Evolutionary conservation across 768 basidiomycete genomes (phyloP), one percentile per base, ranked within the genome.

Genomic region (Rickenella mellea): DNA sequence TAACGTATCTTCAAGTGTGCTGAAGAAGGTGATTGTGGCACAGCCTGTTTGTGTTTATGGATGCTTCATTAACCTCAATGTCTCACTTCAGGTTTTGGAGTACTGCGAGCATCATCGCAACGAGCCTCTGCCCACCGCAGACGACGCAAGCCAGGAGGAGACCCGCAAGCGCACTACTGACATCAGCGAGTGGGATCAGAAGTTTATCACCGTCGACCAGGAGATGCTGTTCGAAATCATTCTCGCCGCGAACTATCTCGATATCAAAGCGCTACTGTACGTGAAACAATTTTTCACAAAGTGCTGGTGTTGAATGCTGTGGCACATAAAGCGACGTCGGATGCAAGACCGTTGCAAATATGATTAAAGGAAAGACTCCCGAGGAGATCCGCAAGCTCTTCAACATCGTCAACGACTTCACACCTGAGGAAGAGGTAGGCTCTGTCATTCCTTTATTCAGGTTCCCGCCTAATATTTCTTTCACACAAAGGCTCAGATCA

Each of bases 201-300:
- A 96, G 68, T 97, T 93, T 62, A 93, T 94, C 63, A 83, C 83
- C 32, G 96, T 98, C 46, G 96, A 98, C 71, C 96, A 98, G 66
- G 96, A 98, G 67, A 98, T 98, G 94, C 76, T 99, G 5, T 98
- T 98, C 52, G 96, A 99, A 69, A 99, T 98, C 61, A 99, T 98
- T 62, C 83, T 98, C 42, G 96, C 96, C 8, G 96, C 96, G 50
- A 99, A 99, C 71, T 99, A 99, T 68, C 84, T 99, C 52, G 96
- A 99, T 58, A 98, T 99, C 75, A 98, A 98, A 69, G 85, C 93
- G 17, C 76, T 98, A 37, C 79, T 98, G 94, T 96, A 55, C 51
- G 87, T 70, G 21, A 25, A 7, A 19, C 30, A 27, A 25, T 21
- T 15, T 31, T 42, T n/a, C n/a, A n/a, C n/a, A n/a, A n/a, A n/a